Evolutionary conservation across 352 stramenopile genomes (phyloP), one percentile per base, ranked within the genome.

Genomic region (Aphanomyces invadans): DNA sequence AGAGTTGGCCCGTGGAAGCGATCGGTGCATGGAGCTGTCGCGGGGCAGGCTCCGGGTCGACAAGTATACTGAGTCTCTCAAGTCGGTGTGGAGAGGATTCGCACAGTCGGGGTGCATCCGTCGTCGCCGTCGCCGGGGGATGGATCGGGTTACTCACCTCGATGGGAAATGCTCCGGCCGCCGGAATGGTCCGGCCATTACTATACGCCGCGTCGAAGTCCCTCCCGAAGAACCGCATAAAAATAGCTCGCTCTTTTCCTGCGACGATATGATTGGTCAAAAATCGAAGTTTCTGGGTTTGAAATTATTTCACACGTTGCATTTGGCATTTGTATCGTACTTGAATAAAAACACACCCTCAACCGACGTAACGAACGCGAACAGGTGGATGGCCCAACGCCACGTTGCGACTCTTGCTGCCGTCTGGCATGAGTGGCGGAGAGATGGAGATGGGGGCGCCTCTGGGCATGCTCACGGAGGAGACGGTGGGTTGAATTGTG

Each of bases 1-100:
- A 10, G 55, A 64, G 55, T 64, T 64, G 36, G 55, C 21, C 28
- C 55, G 55, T 52, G 31, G 45, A 4, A 64, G 55, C 36, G 55
- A 31, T 10, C 55, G 31, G n/a, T 64, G 36, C 55, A 64, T 64
- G 36, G 49, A 57, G 49, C 49, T 32, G 25, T 39, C 49, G 19
- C 49, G 25, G n/a, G 44, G 44, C 7, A 52, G 21, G 44, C 12
- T 26, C 44, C 44, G 12, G 4, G 19, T 57, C 19, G 49, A 57
- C 21, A 7, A 36, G 49, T 33, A 38, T 57, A 57, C 49, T 26
- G 49, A 57, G 49, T n/a, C 23, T 23, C 23, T 36, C 49, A 42
- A 42, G 7, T 42, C 36, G 36, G 36, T 42, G 36, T 7, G 36
- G 25, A 15, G 29, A 26, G 49, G 25, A 33, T 57, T 57, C 49